Evolutionary conservation across 1,139 yeast species (phyloP).

Genomic region (Candida dubliniensis): DNA sequence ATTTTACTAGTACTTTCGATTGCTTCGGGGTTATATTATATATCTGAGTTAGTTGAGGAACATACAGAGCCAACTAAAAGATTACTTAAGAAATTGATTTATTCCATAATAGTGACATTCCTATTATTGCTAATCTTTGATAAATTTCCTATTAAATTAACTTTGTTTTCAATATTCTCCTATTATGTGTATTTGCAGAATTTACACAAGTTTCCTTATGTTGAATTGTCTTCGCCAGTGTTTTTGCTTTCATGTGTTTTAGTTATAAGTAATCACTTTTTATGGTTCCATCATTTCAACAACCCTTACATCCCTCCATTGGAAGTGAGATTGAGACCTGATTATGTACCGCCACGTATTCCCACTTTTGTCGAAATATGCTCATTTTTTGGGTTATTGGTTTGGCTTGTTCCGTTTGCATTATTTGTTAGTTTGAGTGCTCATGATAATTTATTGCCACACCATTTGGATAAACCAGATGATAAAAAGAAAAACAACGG

Average conservation of each 20-base stretch:
- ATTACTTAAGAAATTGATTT: constrained; percentile 62
- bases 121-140: constrained; percentile 66
- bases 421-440: constrained; percentile 91
- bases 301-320: constrained; percentile 61
- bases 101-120: constrained; percentile 53
- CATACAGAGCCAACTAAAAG: constrained; percentile 83
- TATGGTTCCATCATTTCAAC: constrained; percentile 89
- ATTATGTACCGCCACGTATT: constrained; percentile 64
- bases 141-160: constrained; percentile 70
- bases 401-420: constrained; percentile 94
- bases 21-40: constrained; percentile 88
- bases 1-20: constrained; percentile 56
- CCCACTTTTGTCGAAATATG: constrained; percentile 88
- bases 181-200: constrained; percentile 76
- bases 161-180: constrained; percentile 64
- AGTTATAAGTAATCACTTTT: constrained; percentile 77
- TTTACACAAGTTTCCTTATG: constrained; percentile 79
- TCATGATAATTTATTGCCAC: constrained; percentile 84
- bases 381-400: constrained; percentile 87
- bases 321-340: constrained; percentile 55
- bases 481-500: constrained; percentile 36
- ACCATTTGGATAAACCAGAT: constrained; percentile 36
- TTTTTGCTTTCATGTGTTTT: constrained; percentile 71
- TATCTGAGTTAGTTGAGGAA: constrained; percentile 92
- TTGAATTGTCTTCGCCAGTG: constrained; percentile 66